Conservation (phyloP, 1,139 yeast genomes). For the Diutina sp. region DNA sequence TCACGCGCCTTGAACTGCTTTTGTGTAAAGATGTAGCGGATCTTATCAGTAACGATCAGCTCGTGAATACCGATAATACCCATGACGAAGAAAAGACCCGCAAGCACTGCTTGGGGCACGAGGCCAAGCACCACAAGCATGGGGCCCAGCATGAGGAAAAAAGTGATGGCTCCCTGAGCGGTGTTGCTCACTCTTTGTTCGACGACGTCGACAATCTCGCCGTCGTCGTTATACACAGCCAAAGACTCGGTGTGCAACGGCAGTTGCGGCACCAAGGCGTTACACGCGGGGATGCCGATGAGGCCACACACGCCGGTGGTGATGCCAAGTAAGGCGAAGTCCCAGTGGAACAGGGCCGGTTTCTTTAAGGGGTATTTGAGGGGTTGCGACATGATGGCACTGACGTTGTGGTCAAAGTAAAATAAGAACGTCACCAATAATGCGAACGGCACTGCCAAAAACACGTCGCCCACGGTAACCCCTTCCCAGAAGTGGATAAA, state of each 20-base stretch:
- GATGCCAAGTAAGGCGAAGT: conserved; percentile 69
- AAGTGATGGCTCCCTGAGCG: conserved; percentile 67
- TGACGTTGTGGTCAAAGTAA: conserved; percentile 91
- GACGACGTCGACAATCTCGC: conserved; percentile 47
- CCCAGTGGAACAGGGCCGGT: conserved; percentile 91
- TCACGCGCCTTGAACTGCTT: conserved; percentile 25
- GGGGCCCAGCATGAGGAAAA: conserved; percentile 87
- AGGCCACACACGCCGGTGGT: conserved; percentile 83
- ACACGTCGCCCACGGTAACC: conserved; percentile 60
- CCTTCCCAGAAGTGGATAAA: conserved; percentile 65
- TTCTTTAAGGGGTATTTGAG: conserved; percentile 69
- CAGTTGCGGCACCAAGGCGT: conserved; percentile 94
- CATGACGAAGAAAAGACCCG: conserved; percentile 90
- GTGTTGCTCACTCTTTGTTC: conserved; percentile 85
- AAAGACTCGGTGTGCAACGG: conserved; percentile 81
- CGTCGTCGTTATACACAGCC: conserved; percentile 37
- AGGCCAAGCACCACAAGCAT: conserved; percentile 64
- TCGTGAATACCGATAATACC: conserved; percentile 68
- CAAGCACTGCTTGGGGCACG: conserved; percentile 89
- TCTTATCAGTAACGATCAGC: conserved; percentile 50
- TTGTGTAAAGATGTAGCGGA: conserved; percentile 59
- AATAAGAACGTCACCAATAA: conserved; percentile 69
- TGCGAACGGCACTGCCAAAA: conserved; percentile 88
- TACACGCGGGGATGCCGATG: conserved; percentile 88
- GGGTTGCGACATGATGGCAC: conserved; percentile 84